A percentile compares a stretch with the other conserved stretches of the same genome.
These are phyloP conservation scores for Capsicum chinense DNA, from an alignment of 257 asterid species.

Conservation along the genomic window DNA sequence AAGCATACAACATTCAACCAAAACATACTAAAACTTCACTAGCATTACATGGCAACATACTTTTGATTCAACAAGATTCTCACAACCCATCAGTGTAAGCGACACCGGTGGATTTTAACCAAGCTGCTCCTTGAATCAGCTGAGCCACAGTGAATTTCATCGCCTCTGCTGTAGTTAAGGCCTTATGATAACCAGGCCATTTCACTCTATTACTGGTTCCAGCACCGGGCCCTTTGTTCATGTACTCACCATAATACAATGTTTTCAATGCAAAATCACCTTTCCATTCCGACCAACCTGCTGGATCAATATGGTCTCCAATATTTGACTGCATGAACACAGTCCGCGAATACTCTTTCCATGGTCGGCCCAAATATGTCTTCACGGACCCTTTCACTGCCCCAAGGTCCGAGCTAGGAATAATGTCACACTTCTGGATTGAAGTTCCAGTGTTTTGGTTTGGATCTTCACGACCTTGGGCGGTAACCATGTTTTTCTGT, in stretches of 20 bases:
- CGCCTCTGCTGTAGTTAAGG: constrained; percentile 23
- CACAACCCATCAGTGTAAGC: constrained; percentile 39
- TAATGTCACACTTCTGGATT: constrained; percentile 31
- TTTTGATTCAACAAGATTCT: not conserved
- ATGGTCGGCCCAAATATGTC: constrained; percentile 37
- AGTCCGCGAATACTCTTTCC: constrained; percentile 37
- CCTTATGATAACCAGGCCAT: constrained; percentile 28
- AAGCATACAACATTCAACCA: not conserved
- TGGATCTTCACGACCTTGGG: constrained; percentile 37
- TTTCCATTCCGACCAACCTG: constrained; percentile 33
- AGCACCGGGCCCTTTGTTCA: constrained; percentile 38
- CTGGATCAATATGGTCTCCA: constrained; percentile 33
- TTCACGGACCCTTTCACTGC: constrained; percentile 26
- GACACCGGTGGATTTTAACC: constrained; percentile 37
- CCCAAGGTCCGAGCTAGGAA: constrained; percentile 26
- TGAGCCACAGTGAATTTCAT: constrained; percentile 28
- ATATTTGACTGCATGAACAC: constrained; percentile 30
- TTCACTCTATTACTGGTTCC: constrained; percentile 27
- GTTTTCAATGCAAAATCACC: constrained; percentile 33
- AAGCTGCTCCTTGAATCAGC: constrained; percentile 29
- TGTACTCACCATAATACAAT: constrained; percentile 35
- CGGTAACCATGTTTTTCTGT: constrained; percentile 35
- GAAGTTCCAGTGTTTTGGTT: constrained; percentile 30
- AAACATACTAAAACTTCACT: constrained; percentile 5
- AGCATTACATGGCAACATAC: not conserved